phyloP scores from a whole-genome alignment of 345 rosid genomes.

The Pistacia integerrima region DNA sequence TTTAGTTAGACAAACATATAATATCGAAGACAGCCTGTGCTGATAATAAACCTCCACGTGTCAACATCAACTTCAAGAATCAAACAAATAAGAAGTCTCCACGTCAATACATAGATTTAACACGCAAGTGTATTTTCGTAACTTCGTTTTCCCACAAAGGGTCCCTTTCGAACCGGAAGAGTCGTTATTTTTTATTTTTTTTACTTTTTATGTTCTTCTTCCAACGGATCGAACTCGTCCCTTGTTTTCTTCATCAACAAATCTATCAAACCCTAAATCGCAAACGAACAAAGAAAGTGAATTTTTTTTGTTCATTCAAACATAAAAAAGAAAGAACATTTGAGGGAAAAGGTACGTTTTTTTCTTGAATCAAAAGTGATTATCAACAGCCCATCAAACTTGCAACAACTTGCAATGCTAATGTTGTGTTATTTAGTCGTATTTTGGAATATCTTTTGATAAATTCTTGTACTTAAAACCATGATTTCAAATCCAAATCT shows the following conservation, averaged over 20 bases:
- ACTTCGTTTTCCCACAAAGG: too few relatives aligned
- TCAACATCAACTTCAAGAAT: too few relatives aligned
- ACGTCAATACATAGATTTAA: background rate
- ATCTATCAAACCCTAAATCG: background rate
- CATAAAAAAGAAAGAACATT: too few relatives aligned
- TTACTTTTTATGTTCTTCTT: background rate
- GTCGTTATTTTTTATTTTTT: background rate
- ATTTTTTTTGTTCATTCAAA: background rate
- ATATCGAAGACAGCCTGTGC: too few relatives aligned
- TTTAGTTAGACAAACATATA: too few relatives aligned
- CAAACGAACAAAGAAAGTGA: background rate
- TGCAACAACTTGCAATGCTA: background rate
- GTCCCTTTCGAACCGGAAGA: background rate
- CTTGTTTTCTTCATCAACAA: background rate
- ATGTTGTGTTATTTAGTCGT: constrained; percentile 10
- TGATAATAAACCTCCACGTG: too few relatives aligned
- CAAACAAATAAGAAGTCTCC: background rate
- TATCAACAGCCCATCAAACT: too few relatives aligned
- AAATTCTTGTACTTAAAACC: constrained; percentile 14
- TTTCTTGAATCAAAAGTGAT: background rate
- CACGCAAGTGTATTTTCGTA: background rate
- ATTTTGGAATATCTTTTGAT: background rate
- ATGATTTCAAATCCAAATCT: constrained; percentile 68
- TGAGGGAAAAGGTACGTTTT: background rate
- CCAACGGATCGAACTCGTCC: background rate